phyloP scores from a whole-genome alignment of 129 eudicot genomes.

The Apium graveolens region DNA sequence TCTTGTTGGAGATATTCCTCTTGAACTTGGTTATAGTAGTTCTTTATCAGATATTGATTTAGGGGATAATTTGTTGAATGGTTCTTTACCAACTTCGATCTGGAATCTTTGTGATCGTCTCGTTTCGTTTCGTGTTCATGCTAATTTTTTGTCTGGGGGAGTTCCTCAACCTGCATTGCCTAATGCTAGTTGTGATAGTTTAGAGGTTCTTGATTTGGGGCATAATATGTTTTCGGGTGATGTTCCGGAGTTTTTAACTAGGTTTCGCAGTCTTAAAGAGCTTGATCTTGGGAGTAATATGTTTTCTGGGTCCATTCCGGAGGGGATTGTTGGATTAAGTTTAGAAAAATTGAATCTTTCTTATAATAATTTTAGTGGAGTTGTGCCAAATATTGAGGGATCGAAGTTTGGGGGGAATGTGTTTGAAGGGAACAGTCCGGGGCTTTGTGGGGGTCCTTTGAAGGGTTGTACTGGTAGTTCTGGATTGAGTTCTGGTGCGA shows the following conservation, averaged over 20 bases:
- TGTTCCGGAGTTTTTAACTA: conserved; percentile 55
- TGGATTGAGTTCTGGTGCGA: conserved; percentile 70
- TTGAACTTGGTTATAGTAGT: conserved; percentile 80
- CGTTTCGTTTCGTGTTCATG: conserved; percentile 52
- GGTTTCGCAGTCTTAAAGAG: conserved; percentile 45
- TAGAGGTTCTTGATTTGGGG: conserved; percentile 64
- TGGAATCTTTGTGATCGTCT: conserved; percentile 86
- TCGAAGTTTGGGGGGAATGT: conserved; percentile 57
- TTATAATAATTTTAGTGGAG: conserved; percentile 69
- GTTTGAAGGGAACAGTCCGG: conserved; percentile 68
- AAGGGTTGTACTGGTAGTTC: conserved; percentile 39
- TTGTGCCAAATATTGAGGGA: conserved; percentile 57
- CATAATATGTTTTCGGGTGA: conserved; percentile 53
- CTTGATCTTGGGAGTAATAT: conserved; percentile 64
- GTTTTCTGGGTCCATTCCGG: conserved; percentile 66
- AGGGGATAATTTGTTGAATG: conserved; percentile 59
- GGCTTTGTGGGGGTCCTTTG: conserved; percentile 75
- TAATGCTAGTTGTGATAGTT: conserved; percentile 48
- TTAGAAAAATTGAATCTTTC: conserved; percentile 69
- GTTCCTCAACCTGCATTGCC: conserved; percentile 82
- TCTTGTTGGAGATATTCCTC: conserved; percentile 56
- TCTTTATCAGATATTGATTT: conserved; percentile 72
- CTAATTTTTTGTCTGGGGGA: conserved; percentile 59
- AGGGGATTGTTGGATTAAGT: conserved; percentile 27
- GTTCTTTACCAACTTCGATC: conserved; percentile 64